Base-by-base conservation (phyloP, 257 asterid genomes). In the Solanum peruvianum region DNA sequence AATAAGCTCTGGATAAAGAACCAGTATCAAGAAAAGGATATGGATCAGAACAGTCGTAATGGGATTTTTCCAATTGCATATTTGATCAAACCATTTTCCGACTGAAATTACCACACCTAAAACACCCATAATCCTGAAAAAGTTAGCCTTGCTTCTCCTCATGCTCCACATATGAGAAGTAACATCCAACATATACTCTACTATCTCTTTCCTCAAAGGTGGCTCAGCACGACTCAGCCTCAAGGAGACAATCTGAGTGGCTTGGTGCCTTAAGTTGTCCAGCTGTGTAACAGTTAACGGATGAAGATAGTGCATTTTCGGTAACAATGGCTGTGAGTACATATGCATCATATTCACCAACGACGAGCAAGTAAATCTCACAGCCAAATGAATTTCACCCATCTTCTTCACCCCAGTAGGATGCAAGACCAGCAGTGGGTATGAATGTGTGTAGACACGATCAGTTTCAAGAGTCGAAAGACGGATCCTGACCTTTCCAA, bases 121-220 rank as follows among this genome's bases (percentile, higher is more conserved):
- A 82, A 92, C 92, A n/a, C 92, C 91, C 94, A 92, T 92, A 21
- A 92, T 92, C 86, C 94, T 88, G 78, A 89, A 89, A 75, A 92
- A 92, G 89, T 92, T 92, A 1, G 94, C 94, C 87, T 92, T 92
- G 89, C 94, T 92, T 88, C 94, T 88, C 90, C 94, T 89, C 93
- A 92, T 90, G 82, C 94, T 92, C 94, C 94, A 92, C 94, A 92
- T 92, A 88, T 92, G 94, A 44, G 92, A 92, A 31, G 92, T 90
- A 18, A 92, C 94, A 47, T 92, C 94, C 66, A 92, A 87, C 94
- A 92, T 89, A 73, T 92, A 91, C 88, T 91, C 93, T 42, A 91
- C 93, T 0, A 91, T 47, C 88, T 91, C 93, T 82, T 89, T 91
- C 90, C 93, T 91, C 82, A 91, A 86, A 31, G 93, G 93, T 35